Conservation (phyloP, 805 yeast genomes). For the Suhomyces sp. region DNA sequence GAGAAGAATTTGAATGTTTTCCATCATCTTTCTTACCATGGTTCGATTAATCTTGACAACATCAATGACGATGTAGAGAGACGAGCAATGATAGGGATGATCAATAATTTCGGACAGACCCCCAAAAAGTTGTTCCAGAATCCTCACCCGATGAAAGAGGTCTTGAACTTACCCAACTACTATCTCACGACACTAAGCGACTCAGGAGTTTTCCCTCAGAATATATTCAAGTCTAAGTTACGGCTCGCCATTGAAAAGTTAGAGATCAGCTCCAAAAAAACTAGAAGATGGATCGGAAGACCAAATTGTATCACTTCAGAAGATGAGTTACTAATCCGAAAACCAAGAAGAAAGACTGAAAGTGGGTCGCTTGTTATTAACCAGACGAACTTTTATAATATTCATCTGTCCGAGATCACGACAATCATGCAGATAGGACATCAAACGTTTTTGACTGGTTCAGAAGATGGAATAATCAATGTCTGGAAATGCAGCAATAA, state of each 20-base stretch:
- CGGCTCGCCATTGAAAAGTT: slow-evolving; percentile 41
- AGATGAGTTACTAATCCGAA: slow-evolving; percentile 36
- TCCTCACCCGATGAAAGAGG: slow-evolving; percentile 59
- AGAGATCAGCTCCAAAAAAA: slow-evolving; percentile 39
- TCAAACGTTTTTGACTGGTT: slow-evolving; percentile 45
- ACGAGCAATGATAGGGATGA: slow-evolving; percentile 75
- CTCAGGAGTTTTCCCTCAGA: slow-evolving; percentile 32
- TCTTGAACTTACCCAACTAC: slow-evolving; percentile 33
- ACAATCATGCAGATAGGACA: slow-evolving; percentile 40
- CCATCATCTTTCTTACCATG: slow-evolving; percentile 80
- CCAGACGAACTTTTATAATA: slow-evolving; percentile 39
- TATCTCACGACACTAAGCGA: slow-evolving; percentile 28
- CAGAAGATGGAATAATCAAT: slow-evolving; percentile 58
- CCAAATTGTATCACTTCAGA: slow-evolving; percentile 37
- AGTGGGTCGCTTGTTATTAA: slow-evolving; percentile 41
- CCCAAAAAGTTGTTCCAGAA: slow-evolving; percentile 68
- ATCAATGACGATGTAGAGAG: slow-evolving; percentile 72
- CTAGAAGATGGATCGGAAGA: slow-evolving; percentile 51
- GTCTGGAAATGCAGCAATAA: slow-evolving; percentile 49
- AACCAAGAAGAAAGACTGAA: slow-evolving; percentile 17
- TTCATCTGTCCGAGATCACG: slow-evolving; percentile 40
- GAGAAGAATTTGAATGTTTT: slow-evolving; percentile 68
- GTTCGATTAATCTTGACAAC: slow-evolving; percentile 73
- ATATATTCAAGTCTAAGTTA: slow-evolving; percentile 43
- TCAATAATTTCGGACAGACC: slow-evolving; percentile 90